phyloP scores from a whole-genome alignment of 202 grass and related monocot genomes.

The Carex sylvatica region DNA sequence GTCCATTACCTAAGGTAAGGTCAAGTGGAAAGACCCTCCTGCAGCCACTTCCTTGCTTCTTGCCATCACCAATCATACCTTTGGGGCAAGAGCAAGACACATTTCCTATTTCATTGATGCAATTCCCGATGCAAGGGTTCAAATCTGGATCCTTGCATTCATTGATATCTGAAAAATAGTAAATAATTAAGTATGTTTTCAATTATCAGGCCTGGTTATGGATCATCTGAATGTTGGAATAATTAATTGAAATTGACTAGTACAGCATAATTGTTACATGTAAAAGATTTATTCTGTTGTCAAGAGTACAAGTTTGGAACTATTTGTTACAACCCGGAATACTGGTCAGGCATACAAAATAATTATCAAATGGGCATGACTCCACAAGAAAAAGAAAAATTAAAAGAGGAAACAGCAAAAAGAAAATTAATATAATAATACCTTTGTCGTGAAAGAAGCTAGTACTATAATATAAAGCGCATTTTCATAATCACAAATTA shows the following conservation, averaged over 20 bases:
- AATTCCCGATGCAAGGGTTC: constrained; percentile 26
- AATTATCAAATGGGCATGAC: no score
- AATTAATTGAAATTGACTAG: no score
- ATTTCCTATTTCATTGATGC: background rate
- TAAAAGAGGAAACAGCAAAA: background rate
- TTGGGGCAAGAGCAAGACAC: constrained; percentile 19
- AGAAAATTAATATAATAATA: no score
- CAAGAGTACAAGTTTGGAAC: background rate
- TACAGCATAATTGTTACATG: background rate
- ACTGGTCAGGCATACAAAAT: no score
- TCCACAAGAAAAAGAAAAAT: background rate
- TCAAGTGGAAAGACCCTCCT: constrained; percentile 12
- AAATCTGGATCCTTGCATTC: constrained; percentile 17
- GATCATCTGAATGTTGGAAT: background rate
- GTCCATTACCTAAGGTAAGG: constrained; percentile 34
- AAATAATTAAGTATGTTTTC: background rate
- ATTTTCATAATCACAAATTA: background rate
- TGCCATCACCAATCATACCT: constrained; percentile 38
- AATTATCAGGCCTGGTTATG: background rate
- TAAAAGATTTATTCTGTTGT: background rate
- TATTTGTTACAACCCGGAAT: background rate
- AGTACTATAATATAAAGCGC: background rate
- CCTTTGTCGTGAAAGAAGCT: no score
- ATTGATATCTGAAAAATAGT: constrained; percentile 17
- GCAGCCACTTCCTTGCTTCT: background rate